Evolutionary conservation across 345 rosid genomes (phyloP).

Genomic region (Gossypium mustelinum): DNA sequence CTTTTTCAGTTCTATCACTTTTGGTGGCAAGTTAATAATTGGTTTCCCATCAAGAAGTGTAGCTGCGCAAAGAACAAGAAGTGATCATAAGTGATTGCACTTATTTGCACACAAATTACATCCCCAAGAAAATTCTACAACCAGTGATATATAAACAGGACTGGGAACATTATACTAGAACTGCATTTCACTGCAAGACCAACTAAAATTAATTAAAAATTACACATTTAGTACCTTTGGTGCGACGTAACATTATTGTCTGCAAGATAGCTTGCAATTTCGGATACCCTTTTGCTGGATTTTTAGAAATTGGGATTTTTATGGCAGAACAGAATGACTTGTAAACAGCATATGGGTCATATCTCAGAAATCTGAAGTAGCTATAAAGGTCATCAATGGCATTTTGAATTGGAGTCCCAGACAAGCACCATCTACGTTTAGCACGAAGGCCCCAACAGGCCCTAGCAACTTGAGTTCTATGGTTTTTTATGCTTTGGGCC

Average conservation of each 20-base stretch:
- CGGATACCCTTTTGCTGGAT: slow-evolving; percentile 60
- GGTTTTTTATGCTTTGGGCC: slow-evolving; percentile 96
- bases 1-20: slow-evolving; percentile 61
- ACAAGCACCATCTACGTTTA: slow-evolving; percentile 97
- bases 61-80: slow-evolving; percentile 37
- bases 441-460: slow-evolving; percentile 99
- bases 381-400: slow-evolving; percentile 96
- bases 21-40: slow-evolving; percentile 76
- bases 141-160: slow-evolving; percentile 1
- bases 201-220: slow-evolving; percentile 3
- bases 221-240: slow-evolving; percentile 60
- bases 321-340: slow-evolving; percentile 52
- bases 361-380: slow-evolving; percentile 93
- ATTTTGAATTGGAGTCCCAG: slow-evolving; percentile 98
- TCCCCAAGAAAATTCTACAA: slow-evolving; percentile 12
- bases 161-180: not conserved
- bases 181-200: not conserved
- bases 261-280: slow-evolving; percentile 85
- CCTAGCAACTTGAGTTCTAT: slow-evolving; percentile 93
- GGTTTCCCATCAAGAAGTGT: slow-evolving; percentile 88
- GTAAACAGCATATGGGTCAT: slow-evolving; percentile 73
- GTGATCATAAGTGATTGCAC: slow-evolving; percentile 15
- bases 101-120: slow-evolving; percentile 11
- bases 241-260: slow-evolving; percentile 95
- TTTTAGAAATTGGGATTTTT: slow-evolving; percentile 64